phyloP scores from a whole-genome alignment of 441 rosid species.

The Erodium trifolium region DNA sequence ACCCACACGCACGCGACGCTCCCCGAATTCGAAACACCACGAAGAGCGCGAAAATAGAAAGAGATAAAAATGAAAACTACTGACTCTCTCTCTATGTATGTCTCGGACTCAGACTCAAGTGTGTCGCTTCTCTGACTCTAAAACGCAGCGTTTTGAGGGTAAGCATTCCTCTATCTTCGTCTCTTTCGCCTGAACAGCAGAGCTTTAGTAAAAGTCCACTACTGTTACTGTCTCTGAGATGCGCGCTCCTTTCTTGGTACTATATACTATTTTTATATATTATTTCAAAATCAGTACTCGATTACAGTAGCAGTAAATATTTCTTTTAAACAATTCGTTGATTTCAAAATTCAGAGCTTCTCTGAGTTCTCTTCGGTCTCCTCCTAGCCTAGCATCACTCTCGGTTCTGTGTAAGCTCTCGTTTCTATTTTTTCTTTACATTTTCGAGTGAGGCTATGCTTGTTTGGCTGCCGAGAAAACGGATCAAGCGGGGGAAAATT shows the following conservation, averaged over 20 bases:
- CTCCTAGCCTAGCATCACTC: neutral
- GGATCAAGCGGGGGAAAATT: neutral
- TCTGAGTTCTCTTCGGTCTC: neutral
- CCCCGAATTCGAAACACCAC: no score
- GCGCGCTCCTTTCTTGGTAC: neutral
- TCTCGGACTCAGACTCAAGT: neutral
- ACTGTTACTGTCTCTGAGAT: neutral
- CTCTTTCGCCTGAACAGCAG: no score
- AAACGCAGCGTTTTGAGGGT: neutral
- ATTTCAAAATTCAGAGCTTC: slow-evolving; percentile 1
- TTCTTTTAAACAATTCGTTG: neutral
- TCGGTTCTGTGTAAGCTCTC: neutral
- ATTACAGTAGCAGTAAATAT: no score
- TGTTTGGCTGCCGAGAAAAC: slow-evolving; percentile 1
- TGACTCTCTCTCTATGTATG: neutral
- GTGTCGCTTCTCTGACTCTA: neutral
- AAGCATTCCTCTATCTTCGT: neutral
- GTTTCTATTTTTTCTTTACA: neutral
- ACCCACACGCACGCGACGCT: neutral
- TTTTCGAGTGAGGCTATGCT: neutral
- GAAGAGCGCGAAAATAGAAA: neutral
- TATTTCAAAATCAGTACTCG: no score
- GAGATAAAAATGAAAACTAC: no score
- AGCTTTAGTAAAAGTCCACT: neutral
- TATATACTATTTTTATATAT: no score